Conservation (phyloP, 345 rosid species). For the Viola odorata region DNA sequence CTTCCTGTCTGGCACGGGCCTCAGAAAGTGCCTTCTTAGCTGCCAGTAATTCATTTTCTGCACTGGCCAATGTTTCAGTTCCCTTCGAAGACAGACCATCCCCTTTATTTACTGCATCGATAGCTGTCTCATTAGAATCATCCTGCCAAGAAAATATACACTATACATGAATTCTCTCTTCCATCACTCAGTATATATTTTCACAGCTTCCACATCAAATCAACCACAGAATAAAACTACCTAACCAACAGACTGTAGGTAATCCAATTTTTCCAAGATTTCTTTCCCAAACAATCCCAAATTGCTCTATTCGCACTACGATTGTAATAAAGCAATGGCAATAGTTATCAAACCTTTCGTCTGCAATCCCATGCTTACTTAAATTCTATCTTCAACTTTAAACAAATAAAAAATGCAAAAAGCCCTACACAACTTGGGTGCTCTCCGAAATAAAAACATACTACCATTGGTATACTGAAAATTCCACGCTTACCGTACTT, state of each 20-base stretch:
- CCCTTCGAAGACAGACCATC: conserved; percentile 15
- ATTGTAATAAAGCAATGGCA: not conserved
- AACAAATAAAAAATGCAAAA: not conserved
- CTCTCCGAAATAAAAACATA: not conserved
- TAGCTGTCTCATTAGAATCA: conserved; percentile 10
- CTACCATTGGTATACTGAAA: too few species aligned
- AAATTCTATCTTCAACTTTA: not conserved
- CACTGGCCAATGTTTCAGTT: conserved; percentile 15
- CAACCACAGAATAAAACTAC: not conserved
- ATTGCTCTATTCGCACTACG: not conserved
- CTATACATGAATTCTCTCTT: conserved; percentile 7
- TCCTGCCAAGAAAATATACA: conserved; percentile 24
- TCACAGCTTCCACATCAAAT: conserved; percentile 2
- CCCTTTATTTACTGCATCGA: conserved; percentile 11
- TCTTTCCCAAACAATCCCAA: not conserved
- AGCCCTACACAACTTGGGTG: not conserved
- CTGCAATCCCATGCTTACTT: not conserved
- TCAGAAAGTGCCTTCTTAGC: conserved; percentile 34
- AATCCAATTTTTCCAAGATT: not conserved
- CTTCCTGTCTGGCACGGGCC: conserved; percentile 27
- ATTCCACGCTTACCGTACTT: conserved; percentile 17
- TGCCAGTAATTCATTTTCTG: conserved; percentile 18
- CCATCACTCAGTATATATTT: not conserved
- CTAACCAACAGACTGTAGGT: not conserved
- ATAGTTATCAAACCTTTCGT: not conserved